Evolutionary conservation across 148 eudicot species (phyloP), one percentile per base, ranked within the genome.

Genomic region (Amaranthus hypochondriacus): DNA sequence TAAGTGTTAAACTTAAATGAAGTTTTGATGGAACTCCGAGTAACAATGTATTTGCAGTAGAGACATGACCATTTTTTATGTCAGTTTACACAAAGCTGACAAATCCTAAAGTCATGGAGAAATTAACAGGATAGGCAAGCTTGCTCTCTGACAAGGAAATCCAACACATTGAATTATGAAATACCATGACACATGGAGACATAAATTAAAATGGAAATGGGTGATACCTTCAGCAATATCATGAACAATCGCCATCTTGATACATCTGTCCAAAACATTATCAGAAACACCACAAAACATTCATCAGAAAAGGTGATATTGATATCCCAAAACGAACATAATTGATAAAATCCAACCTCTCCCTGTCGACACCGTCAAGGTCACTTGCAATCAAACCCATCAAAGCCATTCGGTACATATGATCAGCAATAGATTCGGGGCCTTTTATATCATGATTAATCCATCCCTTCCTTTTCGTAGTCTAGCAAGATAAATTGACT

Each of bases 371-470:
- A 64, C 90, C 93, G 49, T 93, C 89, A 78, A 84, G 72, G 72
- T 91, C 98, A 61, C 86, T 87, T 62, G 86, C 87, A 81, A 94
- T 91, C 85, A 94, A 82, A 83, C 90, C 84, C 98, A 94, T 94
- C 90, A 94, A 81, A 14, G 97, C 75, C 97, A 94, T 91, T n/a
- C 92, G 92, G 73, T 94, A 94, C 97, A 91, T 91, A 72, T 94
- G 98, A 87, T 94, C 98, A 74, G 98, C 98, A 84, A 94, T 89
- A 6, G 98, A 94, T 80, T 94, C 98, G n/a, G 98, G 89, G 69
- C 96, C 93, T 62, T 89, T 82, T 76, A 94, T 91, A 50, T 86
- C 87, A 64, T 91, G 96, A 79, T 91, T 94, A 66, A 94, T 73
- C 98, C 98, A 94, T 72, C 98, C 98, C 73, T 91, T 92, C 78